Evolutionary conservation across 2,329 filamentous ascomycete species (phyloP).

Genomic region (Lasiodiplodia theobromae): DNA sequence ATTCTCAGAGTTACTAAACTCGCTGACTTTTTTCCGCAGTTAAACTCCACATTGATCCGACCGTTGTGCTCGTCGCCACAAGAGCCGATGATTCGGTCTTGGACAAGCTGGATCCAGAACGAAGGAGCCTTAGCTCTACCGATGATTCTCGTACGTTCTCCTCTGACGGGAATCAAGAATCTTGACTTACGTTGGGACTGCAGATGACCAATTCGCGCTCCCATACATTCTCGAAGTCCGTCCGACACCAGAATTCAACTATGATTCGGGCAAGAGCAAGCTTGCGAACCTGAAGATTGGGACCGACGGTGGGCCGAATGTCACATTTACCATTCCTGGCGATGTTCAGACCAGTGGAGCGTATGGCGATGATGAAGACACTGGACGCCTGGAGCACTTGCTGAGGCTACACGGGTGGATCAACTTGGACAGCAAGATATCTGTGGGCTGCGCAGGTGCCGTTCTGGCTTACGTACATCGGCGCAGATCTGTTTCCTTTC

Average conservation of each 20-base stretch:
- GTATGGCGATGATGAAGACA: conserved; percentile 43
- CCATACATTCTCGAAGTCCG: conserved; percentile 71
- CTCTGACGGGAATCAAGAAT: background rate
- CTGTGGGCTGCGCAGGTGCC: conserved; percentile 86
- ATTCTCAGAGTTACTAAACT: background rate
- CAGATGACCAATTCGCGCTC: conserved; percentile 59
- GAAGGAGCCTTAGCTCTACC: conserved; percentile 42
- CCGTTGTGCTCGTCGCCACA: conserved; percentile 64
- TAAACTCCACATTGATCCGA: conserved; percentile 67
- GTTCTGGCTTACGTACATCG: conserved; percentile 80
- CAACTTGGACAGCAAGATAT: conserved; percentile 75
- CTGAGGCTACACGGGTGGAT: conserved; percentile 74
- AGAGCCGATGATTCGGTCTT: conserved; percentile 60
- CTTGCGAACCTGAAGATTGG: conserved; percentile 66
- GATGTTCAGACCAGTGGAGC: conserved; percentile 48
- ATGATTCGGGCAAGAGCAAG: conserved; percentile 70
- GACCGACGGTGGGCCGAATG: conserved; percentile 54
- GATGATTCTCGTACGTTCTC: conserved; percentile 36
- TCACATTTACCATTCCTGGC: conserved; percentile 69
- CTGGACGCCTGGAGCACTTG: conserved; percentile 66
- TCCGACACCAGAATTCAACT: conserved; percentile 75
- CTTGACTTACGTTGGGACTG: background rate
- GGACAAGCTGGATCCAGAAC: conserved; percentile 54
- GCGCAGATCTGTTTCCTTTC: conserved; percentile 67
- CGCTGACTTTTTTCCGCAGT: conserved; percentile 52